Evolutionary conservation across 306 rosid genomes (phyloP).

Genomic region (Potentilla sterilis): DNA sequence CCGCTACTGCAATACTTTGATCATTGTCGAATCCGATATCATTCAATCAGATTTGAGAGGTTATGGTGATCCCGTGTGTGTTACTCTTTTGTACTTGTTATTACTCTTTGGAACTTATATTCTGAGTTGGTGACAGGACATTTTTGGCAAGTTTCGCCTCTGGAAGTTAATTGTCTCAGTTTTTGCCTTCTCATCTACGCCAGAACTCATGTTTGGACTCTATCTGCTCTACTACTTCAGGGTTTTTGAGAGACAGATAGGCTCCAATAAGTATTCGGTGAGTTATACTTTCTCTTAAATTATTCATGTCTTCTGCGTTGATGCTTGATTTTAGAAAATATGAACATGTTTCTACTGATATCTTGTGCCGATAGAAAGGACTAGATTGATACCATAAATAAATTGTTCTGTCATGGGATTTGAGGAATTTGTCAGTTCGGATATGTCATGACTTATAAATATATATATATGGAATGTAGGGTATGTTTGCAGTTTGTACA

Average conservation of each 20-base stretch:
- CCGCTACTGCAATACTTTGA: no score
- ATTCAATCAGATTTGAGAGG: neutral
- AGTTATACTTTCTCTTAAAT: conserved; percentile 26
- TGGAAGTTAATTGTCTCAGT: conserved; percentile 75
- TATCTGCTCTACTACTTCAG: conserved; percentile 92
- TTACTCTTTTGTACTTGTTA: neutral
- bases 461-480: no score
- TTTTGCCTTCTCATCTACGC: conserved; percentile 88
- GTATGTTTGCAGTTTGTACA: neutral
- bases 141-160: conserved; percentile 70
- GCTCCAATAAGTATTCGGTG: conserved; percentile 90
- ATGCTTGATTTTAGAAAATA: neutral
- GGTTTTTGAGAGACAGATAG: conserved; percentile 97
- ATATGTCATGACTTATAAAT: no score
- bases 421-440: no score
- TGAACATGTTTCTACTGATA: neutral
- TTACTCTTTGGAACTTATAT: no score
- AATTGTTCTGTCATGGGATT: no score
- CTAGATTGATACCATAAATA: no score
- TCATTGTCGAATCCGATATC: neutral
- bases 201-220: conserved; percentile 91
- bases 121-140: conserved; percentile 50
- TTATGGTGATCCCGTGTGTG: no score
- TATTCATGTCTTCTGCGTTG: conserved; percentile 4
- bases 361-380: no score